Evolutionary conservation across 164 flowering plant species (phyloP).

Genomic region (Paratinospora sagittata): DNA sequence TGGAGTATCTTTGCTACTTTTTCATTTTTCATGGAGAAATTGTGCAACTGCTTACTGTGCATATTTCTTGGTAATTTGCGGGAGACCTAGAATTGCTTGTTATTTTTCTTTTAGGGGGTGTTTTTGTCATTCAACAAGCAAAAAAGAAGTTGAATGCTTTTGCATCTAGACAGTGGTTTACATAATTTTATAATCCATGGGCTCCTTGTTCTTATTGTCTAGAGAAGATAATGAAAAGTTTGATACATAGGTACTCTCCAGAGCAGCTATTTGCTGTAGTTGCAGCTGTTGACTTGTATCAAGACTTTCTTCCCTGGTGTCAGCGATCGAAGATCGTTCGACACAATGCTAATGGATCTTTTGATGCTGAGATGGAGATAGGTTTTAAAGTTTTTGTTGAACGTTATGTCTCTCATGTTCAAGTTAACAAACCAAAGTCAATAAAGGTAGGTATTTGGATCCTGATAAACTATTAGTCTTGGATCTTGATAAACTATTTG

Average conservation of each 20-base stretch:
- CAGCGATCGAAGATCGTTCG: slow-evolving; percentile 60
- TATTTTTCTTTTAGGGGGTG: too few relatives aligned
- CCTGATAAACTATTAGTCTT: too few relatives aligned
- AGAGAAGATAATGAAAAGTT: neutral
- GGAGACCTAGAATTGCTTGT: neutral
- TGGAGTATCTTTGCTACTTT: neutral
- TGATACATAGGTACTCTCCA: slow-evolving; percentile 66
- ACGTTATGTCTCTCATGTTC: slow-evolving; percentile 86
- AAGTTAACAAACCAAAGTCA: slow-evolving; percentile 45
- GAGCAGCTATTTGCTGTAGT: slow-evolving; percentile 91
- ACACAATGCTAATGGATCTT: slow-evolving; percentile 71
- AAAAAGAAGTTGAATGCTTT: neutral
- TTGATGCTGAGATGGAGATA: slow-evolving; percentile 93
- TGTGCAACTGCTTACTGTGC: neutral
- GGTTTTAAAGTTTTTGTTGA: slow-evolving; percentile 94
- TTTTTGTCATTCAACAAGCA: neutral
- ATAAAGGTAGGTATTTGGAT: slow-evolving; percentile 65
- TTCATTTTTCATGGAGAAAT: too few relatives aligned
- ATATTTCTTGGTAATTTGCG: neutral
- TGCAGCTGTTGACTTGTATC: slow-evolving; percentile 92
- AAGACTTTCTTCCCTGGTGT: slow-evolving; percentile 96
- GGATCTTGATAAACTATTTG: too few relatives aligned
- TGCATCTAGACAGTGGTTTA: neutral
- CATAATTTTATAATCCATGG: neutral
- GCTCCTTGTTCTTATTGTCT: neutral